A percentile compares a stretch with the other conserved stretches of the same genome.
These are phyloP conservation scores for Lentinula boryana DNA, from an alignment of 768 basidiomycete species.

Conservation along the genomic window DNA sequence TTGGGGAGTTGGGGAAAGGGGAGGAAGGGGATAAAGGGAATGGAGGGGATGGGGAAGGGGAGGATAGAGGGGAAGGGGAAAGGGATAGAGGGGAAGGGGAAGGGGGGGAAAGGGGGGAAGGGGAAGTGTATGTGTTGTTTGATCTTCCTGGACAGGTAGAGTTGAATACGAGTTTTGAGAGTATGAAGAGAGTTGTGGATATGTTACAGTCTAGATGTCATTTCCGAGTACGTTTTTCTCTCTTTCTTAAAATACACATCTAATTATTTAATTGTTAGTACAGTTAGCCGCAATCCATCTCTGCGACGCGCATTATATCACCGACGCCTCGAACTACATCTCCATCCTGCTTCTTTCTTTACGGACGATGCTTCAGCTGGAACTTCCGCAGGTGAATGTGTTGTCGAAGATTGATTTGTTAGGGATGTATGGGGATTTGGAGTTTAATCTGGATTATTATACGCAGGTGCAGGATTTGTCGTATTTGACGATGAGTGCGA, in stretches of 20 bases:
- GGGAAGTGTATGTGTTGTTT: slow-evolving; percentile 83
- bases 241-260: too few relatives aligned
- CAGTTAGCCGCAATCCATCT: slow-evolving; percentile 92
- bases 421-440: slow-evolving; percentile 84
- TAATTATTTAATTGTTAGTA: not conserved
- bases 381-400: slow-evolving; percentile 97
- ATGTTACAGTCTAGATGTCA: slow-evolving; percentile 59
- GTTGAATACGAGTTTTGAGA: slow-evolving; percentile 91
- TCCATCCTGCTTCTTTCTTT: slow-evolving; percentile 88
- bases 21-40: too few relatives aligned
- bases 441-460: slow-evolving; percentile 97
- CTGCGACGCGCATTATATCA: slow-evolving; percentile 96
- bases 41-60: too few relatives aligned
- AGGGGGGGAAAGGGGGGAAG: slow-evolving; percentile 14
- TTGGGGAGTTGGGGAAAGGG: slow-evolving; percentile 51
- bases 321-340: slow-evolving; percentile 92
- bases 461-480: slow-evolving; percentile 98
- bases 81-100: slow-evolving; percentile 26
- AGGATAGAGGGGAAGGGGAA: too few relatives aligned
- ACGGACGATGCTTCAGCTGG: slow-evolving; percentile 96
- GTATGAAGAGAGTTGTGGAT: slow-evolving; percentile 74
- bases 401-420: slow-evolving; percentile 95
- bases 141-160: slow-evolving; percentile 98
- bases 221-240: slow-evolving; percentile 41
- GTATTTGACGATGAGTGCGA: too few relatives aligned